Base-by-base conservation (phyloP, 2,329 filamentous ascomycete genomes). In the Penicillium sp. region DNA sequence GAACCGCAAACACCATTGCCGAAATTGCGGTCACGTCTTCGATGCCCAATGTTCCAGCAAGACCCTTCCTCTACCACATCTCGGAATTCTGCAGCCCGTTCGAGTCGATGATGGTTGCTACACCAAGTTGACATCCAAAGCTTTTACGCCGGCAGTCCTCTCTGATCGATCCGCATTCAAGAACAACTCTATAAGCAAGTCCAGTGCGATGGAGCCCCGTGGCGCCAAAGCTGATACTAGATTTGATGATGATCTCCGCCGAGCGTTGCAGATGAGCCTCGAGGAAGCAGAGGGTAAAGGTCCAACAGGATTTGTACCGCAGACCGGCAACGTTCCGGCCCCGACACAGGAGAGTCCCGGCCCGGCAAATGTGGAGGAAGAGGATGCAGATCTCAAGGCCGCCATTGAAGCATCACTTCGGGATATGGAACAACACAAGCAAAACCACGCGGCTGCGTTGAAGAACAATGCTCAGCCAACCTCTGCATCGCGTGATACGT, bases 361-460 rank as follows among this genome's bases (percentile, higher is more conserved):
- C 35, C 54, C 50, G 43, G 45, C 54, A 27, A 49, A 55, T 52
- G 47, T 52, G 39, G 78, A 94, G 36, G 88, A 95, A 39, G 89
- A 95, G 38, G 92, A 98, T 57, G 83, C 86, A 0, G 90, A 96
- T 55, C 69, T 98, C 17, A 93, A 92, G 60, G 88, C 90, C 16
- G 92, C 92, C 3, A 96, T 98, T 59, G 90, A 89, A 23, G 89
- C 93, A 12, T 96, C 92, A 4, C 63, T 98, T 41, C 84, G 85
- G 15, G 92, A 98, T 58, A 95, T 96, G 87, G 92, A 98, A 65
- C 85, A 95, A 62, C 90, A 98, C 62, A 96, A 98, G 72, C 84
- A 90, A 66, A 82, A 81, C 51, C 88, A 96, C 61, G 80, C 88
- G 1, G 85, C 84, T 4, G 80, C 80, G 2, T 74, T 96, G 53